Percentiles rank a stretch among this genome's conserved stretches.
phyloP scores from a whole-genome alignment of 441 rosid genomes.

The Euphorbia celastroides region DNA sequence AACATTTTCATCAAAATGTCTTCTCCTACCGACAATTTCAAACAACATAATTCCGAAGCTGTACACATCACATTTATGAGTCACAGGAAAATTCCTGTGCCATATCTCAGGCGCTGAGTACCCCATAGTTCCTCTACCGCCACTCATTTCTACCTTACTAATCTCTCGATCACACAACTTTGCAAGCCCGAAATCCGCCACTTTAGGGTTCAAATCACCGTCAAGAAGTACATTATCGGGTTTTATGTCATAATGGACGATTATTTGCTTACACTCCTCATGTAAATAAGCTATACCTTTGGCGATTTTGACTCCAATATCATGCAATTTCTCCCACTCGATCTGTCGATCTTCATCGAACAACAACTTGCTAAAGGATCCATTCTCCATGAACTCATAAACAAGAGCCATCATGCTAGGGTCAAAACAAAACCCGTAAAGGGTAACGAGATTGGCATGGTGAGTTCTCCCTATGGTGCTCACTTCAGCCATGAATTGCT shows the following conservation, averaged over 20 bases:
- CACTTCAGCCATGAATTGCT: conserved; percentile 29
- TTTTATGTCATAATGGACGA: conserved; percentile 24
- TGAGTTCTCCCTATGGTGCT: conserved; percentile 23
- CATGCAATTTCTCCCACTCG: conserved; percentile 18
- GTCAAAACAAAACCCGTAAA: conserved; percentile 28
- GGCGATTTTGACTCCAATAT: conserved; percentile 23
- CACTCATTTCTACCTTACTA: conserved; percentile 4
- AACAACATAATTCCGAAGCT: conserved; percentile 27
- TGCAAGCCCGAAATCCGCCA: conserved; percentile 27
- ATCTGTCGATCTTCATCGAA: conserved; percentile 12
- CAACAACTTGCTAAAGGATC: conserved; percentile 16
- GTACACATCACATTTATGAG: conserved; percentile 30
- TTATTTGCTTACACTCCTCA: conserved; percentile 22
- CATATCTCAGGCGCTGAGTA: conserved; percentile 21
- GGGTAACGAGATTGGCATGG: conserved; percentile 20
- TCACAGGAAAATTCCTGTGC: neutral
- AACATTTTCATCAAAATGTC: conserved; percentile 11
- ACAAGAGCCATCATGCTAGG: conserved; percentile 20
- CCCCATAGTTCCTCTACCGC: conserved; percentile 18
- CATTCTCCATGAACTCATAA: conserved; percentile 26
- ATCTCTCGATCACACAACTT: conserved; percentile 19
- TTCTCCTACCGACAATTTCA: conserved; percentile 20
- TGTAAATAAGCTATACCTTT: conserved; percentile 26
- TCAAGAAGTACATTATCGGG: conserved; percentile 25
- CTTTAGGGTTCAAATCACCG: conserved; percentile 15